Conservation (phyloP, 1,284 basidiomycete species). For the Cutaneotrichosporon spelunceum region DNA sequence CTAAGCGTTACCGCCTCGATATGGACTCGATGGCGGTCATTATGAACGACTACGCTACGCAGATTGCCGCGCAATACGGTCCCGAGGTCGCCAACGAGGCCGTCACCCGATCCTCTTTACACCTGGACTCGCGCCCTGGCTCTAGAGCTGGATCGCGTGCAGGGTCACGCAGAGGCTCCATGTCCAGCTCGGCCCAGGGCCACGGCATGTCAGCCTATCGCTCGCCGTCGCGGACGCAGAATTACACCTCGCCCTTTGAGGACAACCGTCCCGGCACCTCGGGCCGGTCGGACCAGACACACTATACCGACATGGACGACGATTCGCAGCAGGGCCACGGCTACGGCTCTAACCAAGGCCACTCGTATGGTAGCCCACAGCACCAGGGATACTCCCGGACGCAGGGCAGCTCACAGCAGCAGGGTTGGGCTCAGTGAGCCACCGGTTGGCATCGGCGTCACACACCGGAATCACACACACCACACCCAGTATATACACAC, state of each 20-base stretch:
- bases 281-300: slow-evolving; percentile 11
- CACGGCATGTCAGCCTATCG: neutral
- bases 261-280: slow-evolving; percentile 4
- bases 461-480: neutral
- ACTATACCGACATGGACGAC: slow-evolving; percentile 11
- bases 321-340: slow-evolving; percentile 6
- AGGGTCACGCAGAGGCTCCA: slow-evolving; percentile 19
- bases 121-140: slow-evolving; percentile 27
- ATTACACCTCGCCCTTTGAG: slow-evolving; percentile 21
- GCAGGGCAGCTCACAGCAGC: neutral
- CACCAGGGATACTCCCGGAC: neutral
- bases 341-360: slow-evolving; percentile 9
- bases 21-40: slow-evolving; percentile 65
- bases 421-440: neutral
- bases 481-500: neutral
- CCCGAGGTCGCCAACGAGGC: slow-evolving; percentile 46
- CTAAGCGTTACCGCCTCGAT: slow-evolving; percentile 65
- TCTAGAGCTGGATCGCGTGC: slow-evolving; percentile 19
- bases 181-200: slow-evolving; percentile 9
- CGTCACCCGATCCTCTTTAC: slow-evolving; percentile 39
- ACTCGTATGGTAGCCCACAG: neutral
- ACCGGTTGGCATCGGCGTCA: neutral
- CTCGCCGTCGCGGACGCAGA: neutral
- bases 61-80: slow-evolving; percentile 51
- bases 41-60: slow-evolving; percentile 66